Conservation (phyloP, 2,329 filamentous ascomycete species). For the Penicillium rolfsii region DNA sequence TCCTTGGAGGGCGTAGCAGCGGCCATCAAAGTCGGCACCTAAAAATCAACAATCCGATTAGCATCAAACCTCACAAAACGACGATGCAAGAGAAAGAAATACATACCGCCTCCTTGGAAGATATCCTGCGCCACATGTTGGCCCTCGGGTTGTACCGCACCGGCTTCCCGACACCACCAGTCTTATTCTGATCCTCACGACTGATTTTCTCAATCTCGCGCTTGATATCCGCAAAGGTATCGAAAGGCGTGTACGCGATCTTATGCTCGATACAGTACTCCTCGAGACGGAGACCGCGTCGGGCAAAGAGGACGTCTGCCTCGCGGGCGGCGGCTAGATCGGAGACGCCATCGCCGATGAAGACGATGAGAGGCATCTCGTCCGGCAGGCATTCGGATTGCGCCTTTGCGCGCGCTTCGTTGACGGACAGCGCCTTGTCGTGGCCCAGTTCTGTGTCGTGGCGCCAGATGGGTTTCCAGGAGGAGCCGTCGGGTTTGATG, state of each 20-base stretch:
- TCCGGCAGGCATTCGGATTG: conserved; percentile 61
- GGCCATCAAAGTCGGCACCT: conserved; percentile 52
- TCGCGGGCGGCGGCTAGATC: conserved; percentile 68
- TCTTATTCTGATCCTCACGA: conserved; percentile 63
- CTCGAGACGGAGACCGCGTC: conserved; percentile 66
- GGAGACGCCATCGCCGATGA: conserved; percentile 71
- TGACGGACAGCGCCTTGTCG: conserved; percentile 68
- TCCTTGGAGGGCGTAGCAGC: conserved; percentile 58
- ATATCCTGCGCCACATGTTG: conserved; percentile 68
- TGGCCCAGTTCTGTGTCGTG: conserved; percentile 68
- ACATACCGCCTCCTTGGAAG: conserved; percentile 59
- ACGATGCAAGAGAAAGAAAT: conserved; percentile 13
- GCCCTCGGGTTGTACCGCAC: conserved; percentile 68
- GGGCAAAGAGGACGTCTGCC: conserved; percentile 69
- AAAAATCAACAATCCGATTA: conserved; percentile 1
- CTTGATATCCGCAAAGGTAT: conserved; percentile 69
- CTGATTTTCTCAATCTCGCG: conserved; percentile 61
- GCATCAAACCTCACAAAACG: conserved; percentile 21
- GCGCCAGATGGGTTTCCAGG: conserved; percentile 69
- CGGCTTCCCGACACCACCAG: conserved; percentile 62
- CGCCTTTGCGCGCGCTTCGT: conserved; percentile 61
- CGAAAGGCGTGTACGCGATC: conserved; percentile 64
- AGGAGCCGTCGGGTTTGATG: conserved; percentile 60
- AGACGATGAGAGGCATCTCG: conserved; percentile 67
- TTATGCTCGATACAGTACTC: conserved; percentile 67